Evolutionary conservation across 371 early-diverging fungal species (phyloP), one percentile per base, ranked within the genome.

Genomic region (Saksenaea vasiformis): DNA sequence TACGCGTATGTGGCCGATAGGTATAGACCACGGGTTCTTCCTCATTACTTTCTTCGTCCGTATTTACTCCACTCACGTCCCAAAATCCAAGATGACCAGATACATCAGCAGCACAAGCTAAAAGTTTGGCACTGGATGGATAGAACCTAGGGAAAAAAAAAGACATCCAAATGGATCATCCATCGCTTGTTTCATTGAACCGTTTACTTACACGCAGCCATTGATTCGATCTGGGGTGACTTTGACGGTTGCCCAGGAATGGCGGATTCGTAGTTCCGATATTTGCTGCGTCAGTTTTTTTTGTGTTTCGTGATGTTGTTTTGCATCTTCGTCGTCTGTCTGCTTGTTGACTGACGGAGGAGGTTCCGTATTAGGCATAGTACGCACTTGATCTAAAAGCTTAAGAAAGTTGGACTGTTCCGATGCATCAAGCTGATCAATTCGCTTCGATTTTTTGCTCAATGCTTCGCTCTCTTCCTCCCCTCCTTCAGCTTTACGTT

Each of bases 61-160:
- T 68, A 10, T 71, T 67, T 22, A 61, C 60, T 22, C 75, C 75
- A 19, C 82, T 72, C 44, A 90, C 70, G 55, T 89, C 85, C 90
- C 90, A 91, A 56, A 92, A 85, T 2, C 87, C 86, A 9, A 92
- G 66, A 41, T 80, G 71, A 13, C 93, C 93, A 3, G 71, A 69
- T 27, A 84, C 81, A 66, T 89, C 90, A 0, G 88, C 85, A 9
- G 83, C 88, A 58, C 83, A 81, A 2, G 77, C 86, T 22, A 92
- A 58, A 5, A 90, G 24, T 60, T 87, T 88, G 37, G 74, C 74
- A 13, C 57, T 69, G 38, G 83, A 82, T 51, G 90, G 91, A 66
- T 92, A 90, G 17, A 90, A 76, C 4, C 89, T 87, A 72, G 73
- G 67, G 31, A 74, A 71, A 56, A 0, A 34, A 61, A 11, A 1